Base-by-base conservation (phyloP, 805 yeast genomes). In the Lipomyces sp. region DNA sequence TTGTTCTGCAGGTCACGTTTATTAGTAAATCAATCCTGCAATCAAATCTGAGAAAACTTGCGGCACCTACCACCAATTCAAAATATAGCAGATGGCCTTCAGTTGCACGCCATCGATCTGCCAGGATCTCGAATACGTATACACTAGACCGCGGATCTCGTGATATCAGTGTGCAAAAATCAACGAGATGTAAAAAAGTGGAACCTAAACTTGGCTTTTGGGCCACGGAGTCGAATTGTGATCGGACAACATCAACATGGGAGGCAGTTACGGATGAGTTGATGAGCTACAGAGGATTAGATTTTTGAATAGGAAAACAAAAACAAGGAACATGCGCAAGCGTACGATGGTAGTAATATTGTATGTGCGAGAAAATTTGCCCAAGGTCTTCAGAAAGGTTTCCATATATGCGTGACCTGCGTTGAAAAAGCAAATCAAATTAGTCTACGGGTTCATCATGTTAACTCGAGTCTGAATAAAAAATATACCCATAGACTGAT, bases 201-300 rank as follows among this genome's bases (percentile, higher is more conserved):
- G 60, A 57, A 24, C 70, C 67, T 24, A 66, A 60, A 2, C 68
- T 57, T 10, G 70, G 70, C 57, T 66, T 66, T 30, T 57, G 59
- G 6, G 60, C 30, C 7, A 59, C 56, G 32, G 51, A 39, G 37
- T 33, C 37, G 39, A 64, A 66, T 54, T 64, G 70, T 3, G 70
- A 66, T 18, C 60, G 62, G 8, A 66, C 39, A 35, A 45, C 24
- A 35, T 66, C 69, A 7, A 56, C 24, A 18, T 50, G 39, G 4
- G 53, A 35, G 8, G 70, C 54, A 4, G 53, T 8, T 8, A 63
- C 65, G 8, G 68, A 55, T 6, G 62, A 15, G 11, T 35, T 24
- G 34, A 62, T 30, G 15, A 65, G 59, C 66, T 62, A 37, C 2
- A 18, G 3, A 30, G 34, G 6, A 32, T 15, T 53, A 37, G 60